phyloP scores from a whole-genome alignment of 345 rosid genomes.

The Microthlaspi erraticum region DNA sequence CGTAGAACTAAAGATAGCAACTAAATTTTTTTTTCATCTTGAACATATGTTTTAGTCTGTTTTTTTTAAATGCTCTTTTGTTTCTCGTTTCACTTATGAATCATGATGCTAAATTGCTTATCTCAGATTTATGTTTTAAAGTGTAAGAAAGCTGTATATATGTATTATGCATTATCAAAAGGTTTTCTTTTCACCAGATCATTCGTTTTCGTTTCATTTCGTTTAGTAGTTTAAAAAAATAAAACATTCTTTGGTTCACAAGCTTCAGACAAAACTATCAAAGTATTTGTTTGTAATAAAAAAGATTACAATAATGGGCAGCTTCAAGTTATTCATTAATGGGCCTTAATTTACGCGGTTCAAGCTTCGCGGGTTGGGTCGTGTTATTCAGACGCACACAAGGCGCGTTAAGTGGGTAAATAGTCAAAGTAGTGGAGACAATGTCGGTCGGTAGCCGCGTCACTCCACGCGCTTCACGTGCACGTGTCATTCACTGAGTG shows the following conservation, averaged over 20 bases:
- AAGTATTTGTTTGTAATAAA: too few relatives aligned
- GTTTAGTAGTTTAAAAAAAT: too few relatives aligned
- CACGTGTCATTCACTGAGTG: constrained; percentile 2
- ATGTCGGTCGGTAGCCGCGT: constrained; percentile 31
- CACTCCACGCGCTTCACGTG: background rate
- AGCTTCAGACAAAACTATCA: too few relatives aligned
- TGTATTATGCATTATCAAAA: background rate
- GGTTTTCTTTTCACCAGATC: background rate
- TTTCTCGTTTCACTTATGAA: constrained; percentile 5
- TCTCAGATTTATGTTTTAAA: background rate
- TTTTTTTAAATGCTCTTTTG: background rate
- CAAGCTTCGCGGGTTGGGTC: constrained; percentile 13
- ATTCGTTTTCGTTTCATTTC: constrained; percentile 6
- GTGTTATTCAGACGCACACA: constrained; percentile 30
- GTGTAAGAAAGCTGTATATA: constrained; percentile 17
- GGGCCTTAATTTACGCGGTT: constrained; percentile 10
- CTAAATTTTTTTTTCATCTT: constrained; percentile 25
- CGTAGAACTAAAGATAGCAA: background rate
- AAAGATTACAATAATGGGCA: background rate
- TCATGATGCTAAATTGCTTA: constrained; percentile 18
- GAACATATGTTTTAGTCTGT: constrained; percentile 13
- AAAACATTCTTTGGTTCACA: too few relatives aligned
- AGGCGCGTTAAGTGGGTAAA: constrained; percentile 44
- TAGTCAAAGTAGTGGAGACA: constrained; percentile 47
- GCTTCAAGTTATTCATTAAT: background rate